phyloP scores from a whole-genome alignment of 441 rosid species.

The Populus trichocarpa region DNA sequence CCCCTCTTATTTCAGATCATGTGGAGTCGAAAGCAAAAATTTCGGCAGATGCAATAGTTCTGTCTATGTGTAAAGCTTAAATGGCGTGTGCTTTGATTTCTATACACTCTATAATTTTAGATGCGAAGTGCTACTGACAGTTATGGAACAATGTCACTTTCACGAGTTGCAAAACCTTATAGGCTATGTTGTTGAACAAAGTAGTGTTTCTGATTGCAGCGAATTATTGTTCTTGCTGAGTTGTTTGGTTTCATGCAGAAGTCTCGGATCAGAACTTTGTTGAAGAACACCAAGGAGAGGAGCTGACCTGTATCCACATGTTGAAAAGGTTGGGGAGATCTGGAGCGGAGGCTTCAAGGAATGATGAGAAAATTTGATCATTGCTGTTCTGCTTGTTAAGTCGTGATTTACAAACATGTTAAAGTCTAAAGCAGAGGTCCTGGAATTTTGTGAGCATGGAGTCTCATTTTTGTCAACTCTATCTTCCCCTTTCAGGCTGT shows the following conservation, averaged over 20 bases:
- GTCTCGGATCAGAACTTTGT: conserved; percentile 81
- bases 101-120: too few species aligned
- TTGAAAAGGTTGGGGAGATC: conserved; percentile 30
- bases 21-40: too few species aligned
- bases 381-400: neutral
- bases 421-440: neutral
- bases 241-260: conserved; percentile 35
- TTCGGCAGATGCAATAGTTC: too few species aligned
- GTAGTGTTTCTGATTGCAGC: too few species aligned
- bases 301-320: conserved; percentile 12
- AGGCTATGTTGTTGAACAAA: too few species aligned
- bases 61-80: too few species aligned
- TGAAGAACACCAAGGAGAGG: conserved; percentile 35
- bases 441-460: neutral
- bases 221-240: neutral
- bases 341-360: conserved; percentile 20
- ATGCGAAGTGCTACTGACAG: too few species aligned
- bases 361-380: conserved; percentile 30
- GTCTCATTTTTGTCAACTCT: neutral
- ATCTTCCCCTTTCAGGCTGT: conserved; percentile 16
- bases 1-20: too few species aligned
- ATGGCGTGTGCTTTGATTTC: too few species aligned
- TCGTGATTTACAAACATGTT: neutral
- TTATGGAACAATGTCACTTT: too few species aligned
- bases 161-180: too few species aligned